Base-by-base conservation (phyloP, 176 grass and related monocot species). In the Oryza meridionalis region DNA sequence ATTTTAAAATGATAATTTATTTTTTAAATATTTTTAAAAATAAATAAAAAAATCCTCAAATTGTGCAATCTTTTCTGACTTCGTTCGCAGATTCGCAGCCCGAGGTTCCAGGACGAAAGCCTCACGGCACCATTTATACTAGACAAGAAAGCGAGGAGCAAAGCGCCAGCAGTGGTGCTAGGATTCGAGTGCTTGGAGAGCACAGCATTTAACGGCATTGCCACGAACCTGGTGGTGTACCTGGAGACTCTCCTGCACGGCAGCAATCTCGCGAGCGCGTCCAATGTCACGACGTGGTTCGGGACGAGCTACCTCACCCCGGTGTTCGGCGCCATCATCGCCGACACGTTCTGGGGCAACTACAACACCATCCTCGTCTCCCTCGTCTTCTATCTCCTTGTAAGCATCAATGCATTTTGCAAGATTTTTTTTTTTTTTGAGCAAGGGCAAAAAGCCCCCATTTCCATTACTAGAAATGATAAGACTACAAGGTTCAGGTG, bases 301-400 rank as follows among this genome's bases (percentile, higher is more conserved):
- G 92, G 92, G 11, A 94, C 92, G 21, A 84, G 89, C 83, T 94
- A 74, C 50, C 80, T 94, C 22, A 87, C 86, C 10, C 92, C 92
- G 6, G 31, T 94, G 4, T 24, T 94, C 45, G 92, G 89, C 74
- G 92, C 92, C 16, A 11, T 94, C 83, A 26, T 91, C 64, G 92
- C 92, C 24, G 92, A 91, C 81, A 80, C 92, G 12, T 91, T 89
- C 72, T 89, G 69, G 77, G 92, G 92, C 82, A 87, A 89, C 82
- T 87, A 89, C 84, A 84, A 75, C 71, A 89, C 83, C 66, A 94
- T 94, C 84, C 73, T 91, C 61, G 63, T 87, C 75, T 94, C 89
- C 68, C 82, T 87, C 49, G 26, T 94, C 62, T 49, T 91, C 65
- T 94, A 94, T 71, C 89, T 94, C 49, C 63, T 82, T 31, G 29